Base-by-base conservation (phyloP, 2,329 filamentous ascomycete genomes). In the Xylariaceae sp. region DNA sequence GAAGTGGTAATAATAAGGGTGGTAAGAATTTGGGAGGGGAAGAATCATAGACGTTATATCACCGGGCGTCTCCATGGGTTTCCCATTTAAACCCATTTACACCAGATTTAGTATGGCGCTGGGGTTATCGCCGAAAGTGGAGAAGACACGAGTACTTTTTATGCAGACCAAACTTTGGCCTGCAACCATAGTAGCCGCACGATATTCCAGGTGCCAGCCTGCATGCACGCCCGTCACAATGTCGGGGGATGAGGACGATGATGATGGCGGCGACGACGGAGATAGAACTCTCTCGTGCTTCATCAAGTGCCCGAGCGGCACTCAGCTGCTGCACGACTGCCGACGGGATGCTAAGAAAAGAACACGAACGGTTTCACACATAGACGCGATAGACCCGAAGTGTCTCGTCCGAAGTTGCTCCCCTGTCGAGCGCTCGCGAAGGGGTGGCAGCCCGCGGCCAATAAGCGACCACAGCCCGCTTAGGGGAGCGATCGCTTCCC, bases 401-500 rank as follows among this genome's bases (percentile, higher is more conserved):
- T 36, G 40, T 44, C 39, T 47, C 43, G 41, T 40, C 43, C 37
- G 37, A 40, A 39, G 32, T 38, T 37, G 39, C 32, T 34, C 30
- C 33, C 38, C 36, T 38, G 37, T 35, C 27, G 31, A 29, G 36
- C 23, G 39, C 32, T 29, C 36, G 25, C 19, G 27, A 15, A 33
- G 29, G 31, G 35, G 42, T 36, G 40, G 29, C 37, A 29, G 38
- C 23, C 15, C 26, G 31, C 11, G 31, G 35, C 49, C 47, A 51
- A 52, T 50, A 33, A 47, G 36, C 42, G 27, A 33, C 19, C 32
- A 29, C 18, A 46, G 35, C 32, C 45, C 46, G 44, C 47, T 49
- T 48, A 49, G 33, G 19, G n/a, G 36, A 39, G 36, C 40, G 42
- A 42, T 45, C 44, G 44, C 39, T 34, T 42, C 34, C 34, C 37